Evolutionary conservation across 2,329 filamentous ascomycete species (phyloP).

Genomic region (Colletotrichum acutatum): DNA sequence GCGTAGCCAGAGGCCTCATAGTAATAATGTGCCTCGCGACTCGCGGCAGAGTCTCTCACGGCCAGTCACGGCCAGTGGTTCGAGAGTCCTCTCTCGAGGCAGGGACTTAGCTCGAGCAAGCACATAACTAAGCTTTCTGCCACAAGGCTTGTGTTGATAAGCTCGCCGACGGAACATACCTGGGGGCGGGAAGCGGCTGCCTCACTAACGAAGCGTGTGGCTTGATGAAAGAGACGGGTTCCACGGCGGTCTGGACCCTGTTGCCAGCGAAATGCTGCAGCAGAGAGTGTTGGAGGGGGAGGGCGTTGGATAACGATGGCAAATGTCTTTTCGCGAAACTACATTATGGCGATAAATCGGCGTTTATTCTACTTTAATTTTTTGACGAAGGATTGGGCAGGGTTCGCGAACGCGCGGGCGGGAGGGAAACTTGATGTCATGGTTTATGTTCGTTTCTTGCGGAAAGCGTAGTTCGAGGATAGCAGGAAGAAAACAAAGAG

Average conservation of each 20-base stretch:
- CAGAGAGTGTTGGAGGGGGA: neutral
- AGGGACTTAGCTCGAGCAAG: neutral
- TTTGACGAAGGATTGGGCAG: neutral
- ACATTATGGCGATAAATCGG: slow-evolving; percentile 7
- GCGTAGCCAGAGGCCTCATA: neutral
- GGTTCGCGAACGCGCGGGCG: neutral
- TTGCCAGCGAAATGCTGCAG: neutral
- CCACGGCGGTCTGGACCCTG: slow-evolving; percentile 26
- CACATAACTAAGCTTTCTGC: neutral
- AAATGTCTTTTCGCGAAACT: slow-evolving; percentile 4
- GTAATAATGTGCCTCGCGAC: neutral
- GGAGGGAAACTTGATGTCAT: neutral
- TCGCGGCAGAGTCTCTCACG: neutral
- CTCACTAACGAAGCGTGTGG: slow-evolving; percentile 23
- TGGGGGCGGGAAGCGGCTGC: neutral
- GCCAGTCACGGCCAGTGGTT: neutral
- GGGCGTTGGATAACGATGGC: slow-evolving; percentile 16
- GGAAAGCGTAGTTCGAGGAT: neutral
- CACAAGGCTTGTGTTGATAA: neutral
- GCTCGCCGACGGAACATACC: neutral
- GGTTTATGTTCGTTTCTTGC: neutral
- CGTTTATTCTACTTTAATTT: neutral
- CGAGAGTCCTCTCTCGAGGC: neutral
- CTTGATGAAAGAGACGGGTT: slow-evolving; percentile 22
- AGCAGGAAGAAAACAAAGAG: neutral